Conservation (phyloP, 345 rosid species). For the Microcos paniculata region DNA sequence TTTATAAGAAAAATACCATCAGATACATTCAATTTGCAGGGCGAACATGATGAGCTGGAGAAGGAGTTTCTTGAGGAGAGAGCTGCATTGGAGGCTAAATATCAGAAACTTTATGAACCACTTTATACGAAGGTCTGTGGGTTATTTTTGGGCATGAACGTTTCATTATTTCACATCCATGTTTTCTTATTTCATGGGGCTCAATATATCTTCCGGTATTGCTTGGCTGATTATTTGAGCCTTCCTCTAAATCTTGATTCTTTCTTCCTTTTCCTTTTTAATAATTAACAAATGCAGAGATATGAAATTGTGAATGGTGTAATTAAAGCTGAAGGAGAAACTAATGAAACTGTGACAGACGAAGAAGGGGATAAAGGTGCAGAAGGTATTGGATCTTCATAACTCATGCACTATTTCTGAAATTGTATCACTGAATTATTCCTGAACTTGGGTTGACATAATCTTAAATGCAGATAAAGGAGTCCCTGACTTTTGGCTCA, state of each 20-base stretch:
- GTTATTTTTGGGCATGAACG: not conserved
- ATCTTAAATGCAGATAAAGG: slow-evolving; percentile 68
- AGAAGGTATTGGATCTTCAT: slow-evolving; percentile 47
- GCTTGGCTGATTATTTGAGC: not conserved
- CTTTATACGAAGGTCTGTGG: slow-evolving; percentile 60
- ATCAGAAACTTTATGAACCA: slow-evolving; percentile 83
- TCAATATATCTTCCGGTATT: not conserved
- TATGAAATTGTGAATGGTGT: slow-evolving; percentile 82
- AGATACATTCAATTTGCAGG: slow-evolving; percentile 36
- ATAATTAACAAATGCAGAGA: slow-evolving; percentile 42
- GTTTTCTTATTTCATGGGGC: not conserved
- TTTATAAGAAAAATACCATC: not conserved
- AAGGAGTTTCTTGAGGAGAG: slow-evolving; percentile 87
- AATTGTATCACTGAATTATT: slow-evolving; percentile 9
- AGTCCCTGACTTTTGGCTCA: slow-evolving; percentile 97
- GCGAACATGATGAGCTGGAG: slow-evolving; percentile 78
- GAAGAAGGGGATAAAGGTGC: slow-evolving; percentile 50
- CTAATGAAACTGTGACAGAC: slow-evolving; percentile 42
- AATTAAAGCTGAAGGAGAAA: slow-evolving; percentile 60
- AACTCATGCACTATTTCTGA: slow-evolving; percentile 2
- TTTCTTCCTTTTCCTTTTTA: not conserved
- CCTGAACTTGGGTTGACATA: slow-evolving; percentile 1
- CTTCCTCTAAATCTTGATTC: not conserved
- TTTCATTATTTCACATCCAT: not conserved
- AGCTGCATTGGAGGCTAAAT: slow-evolving; percentile 83